Base-by-base conservation (phyloP, 2,329 filamentous ascomycete species). In the Diaporthe destruens region DNA sequence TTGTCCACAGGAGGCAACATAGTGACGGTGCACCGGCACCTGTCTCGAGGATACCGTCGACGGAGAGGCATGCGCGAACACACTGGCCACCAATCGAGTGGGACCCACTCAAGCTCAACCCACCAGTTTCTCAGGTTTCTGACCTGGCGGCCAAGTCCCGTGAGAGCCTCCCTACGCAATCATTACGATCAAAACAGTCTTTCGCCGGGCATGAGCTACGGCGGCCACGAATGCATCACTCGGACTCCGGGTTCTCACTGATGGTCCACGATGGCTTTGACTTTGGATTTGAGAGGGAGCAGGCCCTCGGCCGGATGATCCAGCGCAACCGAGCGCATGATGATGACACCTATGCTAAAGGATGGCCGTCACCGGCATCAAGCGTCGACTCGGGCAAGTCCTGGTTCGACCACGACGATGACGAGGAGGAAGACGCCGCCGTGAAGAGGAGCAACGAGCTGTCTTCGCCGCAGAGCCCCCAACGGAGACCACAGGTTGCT, bases 81-180 rank as follows among this genome's bases (percentile, higher is more conserved):
- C 76, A 77, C 71, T 72, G 66, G 70, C 63, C 74, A 47, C 77
- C 77, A 2, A 74, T 79, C 68, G 79, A 80, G 70, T 81, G 78
- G 78, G 78, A 81, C 67, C 79, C 80, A 12, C 77, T 82, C 44
- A 78, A 80, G n/a, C 76, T 80, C 56, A 80, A 82, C 76, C 80
- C 80, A 66, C 79, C n/a, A 42, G 56, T 59, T 47, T n/a, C 34
- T 2, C 57, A 56, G 18, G 68, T 20, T 20, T 54, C 71, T 23
- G 67, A 69, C 59, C 32, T 54, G 16, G 68, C 71, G 39, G 51
- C 39, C 25, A 56, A 66, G 36, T 32, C 70, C 20, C 74, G 71
- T 51, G 74, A 71, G 36, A 65, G 74, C 11, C 53, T 71, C 42
- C 72, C 71, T 23, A 49, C 61, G 44, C 61, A 66, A 12, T 53